Percentiles rank a stretch among this genome's conserved stretches.
Evolutionary conservation across 164 flowering plant genomes (phyloP).

Genomic region (Annona squamosa): DNA sequence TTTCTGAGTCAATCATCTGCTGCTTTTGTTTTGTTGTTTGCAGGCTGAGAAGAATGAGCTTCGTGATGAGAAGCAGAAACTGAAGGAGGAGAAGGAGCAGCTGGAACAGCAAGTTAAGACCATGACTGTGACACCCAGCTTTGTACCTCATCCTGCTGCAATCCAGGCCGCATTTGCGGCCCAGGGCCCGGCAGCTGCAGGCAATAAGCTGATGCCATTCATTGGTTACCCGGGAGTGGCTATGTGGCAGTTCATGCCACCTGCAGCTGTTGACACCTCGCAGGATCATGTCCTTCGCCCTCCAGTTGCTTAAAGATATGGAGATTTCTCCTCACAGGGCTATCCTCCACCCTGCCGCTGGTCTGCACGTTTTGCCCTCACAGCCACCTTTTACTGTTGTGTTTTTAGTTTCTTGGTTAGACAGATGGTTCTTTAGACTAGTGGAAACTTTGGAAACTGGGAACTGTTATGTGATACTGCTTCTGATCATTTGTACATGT

Average conservation of each 20-base stretch:
- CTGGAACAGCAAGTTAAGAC: constrained; percentile 73
- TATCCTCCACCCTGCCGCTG: not conserved
- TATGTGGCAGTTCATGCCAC: constrained; percentile 98
- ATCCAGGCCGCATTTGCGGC: constrained; percentile 62
- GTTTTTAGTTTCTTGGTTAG: not conserved
- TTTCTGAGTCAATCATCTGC: not conserved
- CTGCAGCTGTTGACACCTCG: constrained; percentile 87
- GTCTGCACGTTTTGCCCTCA: constrained; percentile 7
- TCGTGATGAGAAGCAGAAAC: constrained; percentile 85
- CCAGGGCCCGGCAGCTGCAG: constrained; percentile 57
- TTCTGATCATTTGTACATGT: constrained; percentile 19
- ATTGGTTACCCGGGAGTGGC: constrained; percentile 82
- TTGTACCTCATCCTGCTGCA: constrained; percentile 51
- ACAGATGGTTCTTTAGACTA: constrained; percentile 13
- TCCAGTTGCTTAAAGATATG: constrained; percentile 64
- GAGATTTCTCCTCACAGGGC: constrained; percentile 13
- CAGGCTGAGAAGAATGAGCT: constrained; percentile 88
- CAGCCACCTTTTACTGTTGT: not conserved
- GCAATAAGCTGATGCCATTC: constrained; percentile 68
- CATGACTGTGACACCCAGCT: constrained; percentile 50
- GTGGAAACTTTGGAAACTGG: constrained; percentile 5
- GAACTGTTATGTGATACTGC: not conserved
- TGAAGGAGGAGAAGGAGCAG: constrained; percentile 78
- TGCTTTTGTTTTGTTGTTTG: not conserved
- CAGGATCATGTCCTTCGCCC: constrained; percentile 93